Conservation (phyloP, 2,329 filamentous ascomycete species). For the Claviceps monticola region DNA sequence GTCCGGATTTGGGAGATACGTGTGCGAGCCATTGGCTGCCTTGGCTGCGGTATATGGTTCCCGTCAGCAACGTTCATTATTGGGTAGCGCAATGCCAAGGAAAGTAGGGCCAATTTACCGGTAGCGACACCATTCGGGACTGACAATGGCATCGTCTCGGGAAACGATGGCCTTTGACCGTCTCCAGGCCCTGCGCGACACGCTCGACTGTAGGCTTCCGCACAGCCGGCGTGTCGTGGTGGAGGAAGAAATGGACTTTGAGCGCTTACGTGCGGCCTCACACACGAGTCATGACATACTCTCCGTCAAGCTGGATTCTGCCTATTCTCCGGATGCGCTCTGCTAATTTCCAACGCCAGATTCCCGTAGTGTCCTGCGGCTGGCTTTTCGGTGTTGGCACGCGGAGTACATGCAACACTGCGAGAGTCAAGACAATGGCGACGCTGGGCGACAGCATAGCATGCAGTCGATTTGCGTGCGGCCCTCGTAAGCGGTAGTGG, state of each 20-base stretch:
- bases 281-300: slow-evolving; percentile 1
- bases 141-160: neutral
- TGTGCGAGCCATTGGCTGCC: slow-evolving; percentile 17
- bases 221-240: slow-evolving; percentile 8
- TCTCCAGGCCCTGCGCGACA: slow-evolving; percentile 1
- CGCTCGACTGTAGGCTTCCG: slow-evolving; percentile 4
- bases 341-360: neutral
- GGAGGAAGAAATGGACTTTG: slow-evolving; percentile 3
- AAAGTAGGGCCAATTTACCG: slow-evolving; percentile 4
- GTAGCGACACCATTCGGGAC: slow-evolving; percentile 5
- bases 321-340: neutral
- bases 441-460: too few species aligned
- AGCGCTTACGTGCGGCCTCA: neutral
- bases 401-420: neutral
- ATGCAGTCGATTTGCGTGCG: neutral
- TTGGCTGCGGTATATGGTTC: neutral
- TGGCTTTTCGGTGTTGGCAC: neutral
- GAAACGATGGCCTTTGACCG: slow-evolving; percentile 1
- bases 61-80: neutral
- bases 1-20: slow-evolving; percentile 44
- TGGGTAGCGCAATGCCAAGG: neutral
- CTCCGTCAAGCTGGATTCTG: neutral
- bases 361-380: neutral
- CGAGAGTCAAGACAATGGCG: too few species aligned
- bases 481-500: too few species aligned